A percentile compares a stretch with the other conserved stretches of the same genome.
These are phyloP conservation scores for Metschnikowia sp. DNA, from an alignment of 805 yeast species.

Conservation along the genomic window DNA sequence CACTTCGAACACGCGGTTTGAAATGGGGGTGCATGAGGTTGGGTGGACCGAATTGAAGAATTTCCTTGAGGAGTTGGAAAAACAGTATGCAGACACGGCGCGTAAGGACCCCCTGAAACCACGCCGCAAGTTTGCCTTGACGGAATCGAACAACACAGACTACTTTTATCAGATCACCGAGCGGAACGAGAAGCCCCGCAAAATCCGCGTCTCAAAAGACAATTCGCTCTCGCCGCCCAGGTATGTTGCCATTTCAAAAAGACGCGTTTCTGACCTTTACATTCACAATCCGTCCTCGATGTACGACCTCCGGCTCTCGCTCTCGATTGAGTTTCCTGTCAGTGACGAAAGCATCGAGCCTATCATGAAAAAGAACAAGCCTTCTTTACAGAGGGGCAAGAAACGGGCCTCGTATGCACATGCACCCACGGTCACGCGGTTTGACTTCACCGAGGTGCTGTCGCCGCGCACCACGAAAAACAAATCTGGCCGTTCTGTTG, in stretches of 20 bases:
- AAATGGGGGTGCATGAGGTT: constrained; percentile 61
- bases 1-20: constrained; percentile 52
- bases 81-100: constrained; percentile 42
- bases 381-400: constrained; percentile 61
- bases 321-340: constrained; percentile 75
- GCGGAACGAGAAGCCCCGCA: constrained; percentile 62
- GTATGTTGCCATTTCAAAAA: constrained; percentile 68
- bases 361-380: constrained; percentile 47
- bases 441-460: constrained; percentile 66
- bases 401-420: constrained; percentile 72
- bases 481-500: constrained; percentile 34
- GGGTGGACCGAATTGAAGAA: constrained; percentile 56
- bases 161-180: constrained; percentile 58
- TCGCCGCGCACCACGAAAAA: constrained; percentile 32
- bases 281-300: constrained; percentile 72
- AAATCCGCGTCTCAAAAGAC: constrained; percentile 66
- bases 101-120: constrained; percentile 27
- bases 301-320: constrained; percentile 72
- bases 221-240: constrained; percentile 57
- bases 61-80: constrained; percentile 54
- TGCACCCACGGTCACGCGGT: constrained; percentile 65
- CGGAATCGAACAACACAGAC: constrained; percentile 64
- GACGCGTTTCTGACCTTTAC: constrained; percentile 67
- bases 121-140: constrained; percentile 52
- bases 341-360: constrained; percentile 55